Percentiles rank a stretch among this genome's conserved stretches.
Evolutionary conservation across 2,329 filamentous ascomycete species (phyloP).

Genomic region (Alternaria burnsii): DNA sequence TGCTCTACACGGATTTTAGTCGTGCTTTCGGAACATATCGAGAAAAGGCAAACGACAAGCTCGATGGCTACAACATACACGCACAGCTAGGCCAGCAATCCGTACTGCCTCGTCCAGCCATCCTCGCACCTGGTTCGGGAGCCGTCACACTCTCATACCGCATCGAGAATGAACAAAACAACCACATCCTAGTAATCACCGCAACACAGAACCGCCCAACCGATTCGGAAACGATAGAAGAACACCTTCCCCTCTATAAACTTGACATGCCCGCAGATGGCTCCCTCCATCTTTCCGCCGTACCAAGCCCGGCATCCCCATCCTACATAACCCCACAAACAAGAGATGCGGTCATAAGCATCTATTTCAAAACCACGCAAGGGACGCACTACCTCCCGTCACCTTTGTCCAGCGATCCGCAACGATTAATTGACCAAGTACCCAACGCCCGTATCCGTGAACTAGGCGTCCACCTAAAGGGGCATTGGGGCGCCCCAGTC

Average conservation of each 20-base stretch:
- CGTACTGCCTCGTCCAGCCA: constrained; percentile 34
- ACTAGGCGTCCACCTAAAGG: constrained; percentile 33
- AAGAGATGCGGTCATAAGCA: background rate
- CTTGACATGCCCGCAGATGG: constrained; percentile 45
- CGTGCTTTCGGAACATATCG: constrained; percentile 40
- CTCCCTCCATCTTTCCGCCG: constrained; percentile 24
- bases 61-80: constrained; percentile 28
- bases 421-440: background rate
- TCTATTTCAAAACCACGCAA: constrained; percentile 29
- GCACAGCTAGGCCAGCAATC: constrained; percentile 48
- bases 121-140: background rate
- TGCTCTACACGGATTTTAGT: constrained; percentile 52
- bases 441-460: constrained; percentile 27
- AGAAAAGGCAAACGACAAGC: constrained; percentile 22
- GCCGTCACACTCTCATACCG: constrained; percentile 18
- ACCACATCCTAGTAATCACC: constrained; percentile 31
- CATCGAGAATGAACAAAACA: constrained; percentile 18
- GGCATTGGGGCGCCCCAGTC: background rate
- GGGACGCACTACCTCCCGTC: constrained; percentile 9
- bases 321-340: constrained; percentile 5
- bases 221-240: constrained; percentile 2
- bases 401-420: background rate
- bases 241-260: constrained; percentile 41
- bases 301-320: background rate
- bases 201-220: background rate